Evolutionary conservation across 345 rosid genomes (phyloP).

Genomic region (Aethionema arabicum): DNA sequence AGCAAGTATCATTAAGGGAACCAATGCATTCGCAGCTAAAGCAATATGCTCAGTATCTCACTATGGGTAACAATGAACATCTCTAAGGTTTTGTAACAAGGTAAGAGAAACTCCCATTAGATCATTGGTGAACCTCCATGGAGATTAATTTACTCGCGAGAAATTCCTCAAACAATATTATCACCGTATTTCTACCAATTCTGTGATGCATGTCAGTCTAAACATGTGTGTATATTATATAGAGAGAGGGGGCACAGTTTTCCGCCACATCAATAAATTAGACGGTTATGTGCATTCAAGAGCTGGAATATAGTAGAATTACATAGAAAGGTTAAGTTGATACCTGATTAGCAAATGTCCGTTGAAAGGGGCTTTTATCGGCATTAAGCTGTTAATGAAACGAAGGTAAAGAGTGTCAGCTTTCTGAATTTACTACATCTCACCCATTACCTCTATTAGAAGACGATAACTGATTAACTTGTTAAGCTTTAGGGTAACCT

Average conservation of each 20-base stretch:
- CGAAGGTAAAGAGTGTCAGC: constrained; percentile 28
- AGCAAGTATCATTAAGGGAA: background rate
- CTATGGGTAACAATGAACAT: background rate
- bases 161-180: constrained; percentile 2
- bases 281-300: constrained; percentile 3
- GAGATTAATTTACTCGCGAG: background rate
- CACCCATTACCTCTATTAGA: constrained; percentile 3
- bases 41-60: constrained; percentile 3
- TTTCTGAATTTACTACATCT: background rate
- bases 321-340: constrained; percentile 15
- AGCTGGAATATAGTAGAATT: background rate
- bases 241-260: background rate
- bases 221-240: background rate
- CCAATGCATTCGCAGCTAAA: background rate
- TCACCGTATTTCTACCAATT: background rate
- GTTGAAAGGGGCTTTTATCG: constrained; percentile 91
- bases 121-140: constrained; percentile 8
- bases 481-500: background rate
- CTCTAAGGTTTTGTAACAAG: background rate
- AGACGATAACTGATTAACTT: background rate
- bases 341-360: constrained; percentile 97
- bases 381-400: constrained; percentile 67
- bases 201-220: background rate
- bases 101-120: constrained; percentile 2
- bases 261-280: constrained; percentile 9